Evolutionary conservation across 2,329 filamentous ascomycete genomes (phyloP).

Genomic region (Colletotrichum neosansevieriae): DNA sequence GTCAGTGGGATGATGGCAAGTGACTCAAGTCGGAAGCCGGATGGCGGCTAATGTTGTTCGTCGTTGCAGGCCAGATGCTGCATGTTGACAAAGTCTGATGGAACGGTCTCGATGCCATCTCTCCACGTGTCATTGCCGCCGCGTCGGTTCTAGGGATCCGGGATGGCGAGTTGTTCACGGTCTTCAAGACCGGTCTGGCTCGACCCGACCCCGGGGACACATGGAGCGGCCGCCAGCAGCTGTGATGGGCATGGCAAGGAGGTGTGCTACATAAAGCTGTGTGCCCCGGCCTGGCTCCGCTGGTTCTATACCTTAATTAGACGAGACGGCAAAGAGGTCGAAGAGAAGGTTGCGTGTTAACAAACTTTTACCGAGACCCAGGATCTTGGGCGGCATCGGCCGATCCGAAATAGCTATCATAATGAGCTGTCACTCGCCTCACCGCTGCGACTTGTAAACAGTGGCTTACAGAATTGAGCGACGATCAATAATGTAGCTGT

Average conservation of each 20-base stretch:
- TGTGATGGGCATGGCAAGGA: background rate
- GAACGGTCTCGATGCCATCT: slow-evolving; percentile 5
- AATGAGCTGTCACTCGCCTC: slow-evolving; percentile 1
- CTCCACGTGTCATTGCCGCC: slow-evolving; percentile 5
- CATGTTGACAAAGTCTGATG: slow-evolving; percentile 14
- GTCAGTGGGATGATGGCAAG: slow-evolving; percentile 37
- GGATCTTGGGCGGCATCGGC: slow-evolving; percentile 11
- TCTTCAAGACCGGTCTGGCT: slow-evolving; percentile 1
- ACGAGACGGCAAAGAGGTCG: background rate
- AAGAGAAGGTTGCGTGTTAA: background rate
- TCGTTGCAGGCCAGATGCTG: slow-evolving; percentile 15
- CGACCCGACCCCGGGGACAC: background rate
- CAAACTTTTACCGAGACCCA: slow-evolving; percentile 27
- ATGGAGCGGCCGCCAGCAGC: slow-evolving; percentile 23
- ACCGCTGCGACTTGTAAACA: slow-evolving; percentile 3
- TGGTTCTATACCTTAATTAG: slow-evolving; percentile 17
- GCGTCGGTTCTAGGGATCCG: background rate
- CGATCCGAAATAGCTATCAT: slow-evolving; percentile 17
- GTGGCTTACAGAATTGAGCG: slow-evolving; percentile 3
- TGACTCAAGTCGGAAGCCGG: background rate
- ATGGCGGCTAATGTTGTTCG: background rate
- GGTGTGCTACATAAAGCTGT: background rate
- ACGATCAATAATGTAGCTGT: slow-evolving; percentile 24
- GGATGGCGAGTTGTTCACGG: slow-evolving; percentile 9
- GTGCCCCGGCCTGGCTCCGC: slow-evolving; percentile 11